Conservation (phyloP, 2,329 filamentous ascomycete species). For the Rutstroemia sp. region DNA sequence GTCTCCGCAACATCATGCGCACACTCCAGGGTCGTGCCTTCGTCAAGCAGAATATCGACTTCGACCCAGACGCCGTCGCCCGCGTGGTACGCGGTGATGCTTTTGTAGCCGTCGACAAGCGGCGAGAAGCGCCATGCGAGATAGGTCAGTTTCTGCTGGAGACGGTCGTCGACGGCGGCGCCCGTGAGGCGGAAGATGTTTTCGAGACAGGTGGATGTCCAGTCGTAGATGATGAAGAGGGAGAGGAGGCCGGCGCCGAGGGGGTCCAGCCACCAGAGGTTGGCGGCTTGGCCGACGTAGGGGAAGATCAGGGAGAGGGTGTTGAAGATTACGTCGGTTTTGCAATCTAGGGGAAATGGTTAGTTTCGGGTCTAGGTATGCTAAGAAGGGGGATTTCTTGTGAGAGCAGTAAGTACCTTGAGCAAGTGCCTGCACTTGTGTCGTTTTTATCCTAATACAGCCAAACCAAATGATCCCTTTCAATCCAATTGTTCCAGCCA, state of each 20-base stretch:
- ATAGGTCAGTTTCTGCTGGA: slow-evolving; percentile 47
- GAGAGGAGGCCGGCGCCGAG: slow-evolving; percentile 52
- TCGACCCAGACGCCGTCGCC: slow-evolving; percentile 55
- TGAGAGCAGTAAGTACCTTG: slow-evolving; percentile 31
- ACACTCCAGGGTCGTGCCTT: slow-evolving; percentile 39
- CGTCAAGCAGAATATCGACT: slow-evolving; percentile 47
- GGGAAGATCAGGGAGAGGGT: slow-evolving; percentile 52
- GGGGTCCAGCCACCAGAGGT: slow-evolving; percentile 58
- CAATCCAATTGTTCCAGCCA: slow-evolving; percentile 46
- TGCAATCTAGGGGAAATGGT: slow-evolving; percentile 39
- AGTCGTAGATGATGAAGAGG: slow-evolving; percentile 61
- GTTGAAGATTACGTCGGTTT: slow-evolving; percentile 56
- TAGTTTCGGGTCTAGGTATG: neutral
- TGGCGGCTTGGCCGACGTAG: slow-evolving; percentile 45
- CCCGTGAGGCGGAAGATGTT: slow-evolving; percentile 50
- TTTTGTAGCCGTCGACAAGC: slow-evolving; percentile 42
- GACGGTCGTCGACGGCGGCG: slow-evolving; percentile 39
- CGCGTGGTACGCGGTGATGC: slow-evolving; percentile 47
- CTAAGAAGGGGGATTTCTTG: neutral
- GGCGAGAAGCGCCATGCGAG: slow-evolving; percentile 46
- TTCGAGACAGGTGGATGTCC: slow-evolving; percentile 51
- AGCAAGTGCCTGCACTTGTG: slow-evolving; percentile 51
- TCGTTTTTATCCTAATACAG: slow-evolving; percentile 49
- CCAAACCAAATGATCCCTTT: slow-evolving; percentile 53
- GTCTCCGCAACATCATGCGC: slow-evolving; percentile 53